Evolutionary conservation across 2,329 filamentous ascomycete genomes (phyloP).

Genomic region (Ophiocordyceps camponoti-rufipedis): DNA sequence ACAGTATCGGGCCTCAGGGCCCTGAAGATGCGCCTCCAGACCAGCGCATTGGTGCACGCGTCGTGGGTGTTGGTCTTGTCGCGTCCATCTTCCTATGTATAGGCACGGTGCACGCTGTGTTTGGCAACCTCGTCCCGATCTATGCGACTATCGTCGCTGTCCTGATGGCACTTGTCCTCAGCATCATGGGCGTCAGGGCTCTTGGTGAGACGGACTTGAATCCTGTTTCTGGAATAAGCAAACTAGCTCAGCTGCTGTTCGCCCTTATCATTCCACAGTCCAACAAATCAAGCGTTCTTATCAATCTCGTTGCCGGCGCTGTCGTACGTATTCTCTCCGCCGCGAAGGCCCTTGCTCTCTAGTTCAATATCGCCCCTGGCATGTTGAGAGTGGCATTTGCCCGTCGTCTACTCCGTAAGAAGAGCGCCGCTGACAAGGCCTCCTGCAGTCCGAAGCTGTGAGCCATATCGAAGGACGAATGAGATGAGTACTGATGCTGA

Average conservation of each 20-base stretch:
- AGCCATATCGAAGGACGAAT: slow-evolving; percentile 2
- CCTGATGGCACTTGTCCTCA: slow-evolving; percentile 60
- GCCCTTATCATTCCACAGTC: slow-evolving; percentile 70
- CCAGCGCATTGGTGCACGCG: slow-evolving; percentile 57
- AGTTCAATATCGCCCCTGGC: too few species aligned
- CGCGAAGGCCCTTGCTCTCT: not conserved
- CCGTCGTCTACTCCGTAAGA: too few species aligned
- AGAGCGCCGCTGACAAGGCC: not conserved
- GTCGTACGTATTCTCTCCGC: slow-evolving; percentile 25
- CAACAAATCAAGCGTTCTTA: slow-evolving; percentile 72
- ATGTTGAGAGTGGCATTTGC: too few species aligned
- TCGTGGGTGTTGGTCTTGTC: slow-evolving; percentile 57
- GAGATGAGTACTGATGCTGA: not conserved
- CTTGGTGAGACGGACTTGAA: slow-evolving; percentile 81
- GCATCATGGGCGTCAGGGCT: slow-evolving; percentile 55
- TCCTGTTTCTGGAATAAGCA: slow-evolving; percentile 89
- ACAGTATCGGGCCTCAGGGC: not conserved
- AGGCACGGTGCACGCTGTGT: slow-evolving; percentile 62
- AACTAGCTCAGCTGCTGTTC: slow-evolving; percentile 90
- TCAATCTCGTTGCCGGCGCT: slow-evolving; percentile 86
- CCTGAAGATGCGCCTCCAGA: slow-evolving; percentile 65
- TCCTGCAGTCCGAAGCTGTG: slow-evolving; percentile 20
- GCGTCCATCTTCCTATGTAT: slow-evolving; percentile 67
- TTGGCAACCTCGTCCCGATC: slow-evolving; percentile 65
- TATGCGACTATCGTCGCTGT: slow-evolving; percentile 63